Base-by-base conservation (phyloP, 2,329 filamentous ascomycete species). In the Myriosclerotinia curreyana region DNA sequence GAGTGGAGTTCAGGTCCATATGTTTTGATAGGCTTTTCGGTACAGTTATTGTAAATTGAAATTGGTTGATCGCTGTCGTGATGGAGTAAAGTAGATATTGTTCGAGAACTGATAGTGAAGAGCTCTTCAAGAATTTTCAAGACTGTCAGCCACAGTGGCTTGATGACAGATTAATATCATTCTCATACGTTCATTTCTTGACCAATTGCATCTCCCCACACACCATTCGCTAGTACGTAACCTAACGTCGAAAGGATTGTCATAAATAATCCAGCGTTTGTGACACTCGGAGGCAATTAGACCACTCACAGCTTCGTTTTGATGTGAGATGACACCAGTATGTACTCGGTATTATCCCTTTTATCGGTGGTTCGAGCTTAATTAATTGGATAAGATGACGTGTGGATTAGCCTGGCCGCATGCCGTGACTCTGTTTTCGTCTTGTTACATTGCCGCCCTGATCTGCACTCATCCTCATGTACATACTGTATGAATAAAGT, bases 1-100 rank as follows among this genome's bases (percentile, higher is more conserved):
- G 64, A 73, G 73, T 22, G 69, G 71, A 3, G 71, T 70, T 61
- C 69, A 66, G 64, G 65, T 75, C 22, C 74, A 75, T 59, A 75
- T 75, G 71, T 75, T 75, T 65, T 76, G 28, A 66, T 22, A 65
- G 44, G 4, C 6, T 28, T 15, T 28, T 15, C 1, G 36, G 7
- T 2, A 25, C 1, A 7, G 17, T 8, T 42, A 9, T 28, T 31
- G 3, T 20, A 3, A 42, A 28, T 28, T 12, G 15, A 55, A 28
- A 6, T 20, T 25, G 9, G 15, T 28, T 28, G 3, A 12, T 28
- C 2, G 5, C 25, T 28, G 25, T 15, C 12, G 5, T 22, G 46
- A 49, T n/a, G 4, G 44, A 48, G 9, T 22, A 22, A 3, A 15
- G 38, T 15, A 22, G 44, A 48, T 48, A 49, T 49, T 22, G 9